phyloP scores from a whole-genome alignment of 331 rosid species.

The Malus hybrid region DNA sequence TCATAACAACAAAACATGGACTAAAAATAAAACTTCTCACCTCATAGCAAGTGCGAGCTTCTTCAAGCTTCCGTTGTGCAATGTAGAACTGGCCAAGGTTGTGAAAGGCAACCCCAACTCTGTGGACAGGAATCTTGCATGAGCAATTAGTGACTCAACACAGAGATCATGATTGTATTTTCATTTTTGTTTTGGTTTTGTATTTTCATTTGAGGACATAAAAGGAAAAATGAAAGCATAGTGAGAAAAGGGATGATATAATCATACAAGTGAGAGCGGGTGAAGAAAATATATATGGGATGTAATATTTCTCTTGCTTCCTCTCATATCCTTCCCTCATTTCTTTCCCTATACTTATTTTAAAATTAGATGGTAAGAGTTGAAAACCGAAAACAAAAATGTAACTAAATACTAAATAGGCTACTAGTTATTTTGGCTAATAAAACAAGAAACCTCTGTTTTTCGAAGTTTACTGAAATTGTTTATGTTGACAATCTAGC shows the following conservation, averaged over 20 bases:
- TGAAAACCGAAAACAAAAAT: background rate
- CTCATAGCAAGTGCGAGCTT: slow-evolving; percentile 58
- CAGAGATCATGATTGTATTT: background rate
- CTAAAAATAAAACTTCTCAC: slow-evolving; percentile 14
- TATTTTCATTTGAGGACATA: background rate
- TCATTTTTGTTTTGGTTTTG: background rate
- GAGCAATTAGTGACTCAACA: background rate
- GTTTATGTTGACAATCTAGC: background rate
- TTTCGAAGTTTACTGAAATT: background rate
- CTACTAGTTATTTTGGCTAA: background rate
- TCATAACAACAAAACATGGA: background rate
- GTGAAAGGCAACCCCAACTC: slow-evolving; percentile 78
- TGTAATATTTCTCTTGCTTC: background rate
- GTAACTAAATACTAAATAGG: background rate
- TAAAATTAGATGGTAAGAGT: background rate
- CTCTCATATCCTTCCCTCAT: background rate
- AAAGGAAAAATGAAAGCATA: background rate
- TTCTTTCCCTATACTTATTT: background rate
- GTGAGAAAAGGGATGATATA: background rate
- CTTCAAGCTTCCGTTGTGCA: slow-evolving; percentile 53
- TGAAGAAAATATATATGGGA: background rate
- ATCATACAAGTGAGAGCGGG: background rate
- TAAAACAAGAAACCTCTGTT: background rate
- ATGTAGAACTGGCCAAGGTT: slow-evolving; percentile 85
- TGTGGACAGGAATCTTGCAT: slow-evolving; percentile 25